These are phyloP conservation scores for Sclerotinia trifoliorum DNA, from an alignment of 2,329 filamentous ascomycete species.

Conservation along the genomic window DNA sequence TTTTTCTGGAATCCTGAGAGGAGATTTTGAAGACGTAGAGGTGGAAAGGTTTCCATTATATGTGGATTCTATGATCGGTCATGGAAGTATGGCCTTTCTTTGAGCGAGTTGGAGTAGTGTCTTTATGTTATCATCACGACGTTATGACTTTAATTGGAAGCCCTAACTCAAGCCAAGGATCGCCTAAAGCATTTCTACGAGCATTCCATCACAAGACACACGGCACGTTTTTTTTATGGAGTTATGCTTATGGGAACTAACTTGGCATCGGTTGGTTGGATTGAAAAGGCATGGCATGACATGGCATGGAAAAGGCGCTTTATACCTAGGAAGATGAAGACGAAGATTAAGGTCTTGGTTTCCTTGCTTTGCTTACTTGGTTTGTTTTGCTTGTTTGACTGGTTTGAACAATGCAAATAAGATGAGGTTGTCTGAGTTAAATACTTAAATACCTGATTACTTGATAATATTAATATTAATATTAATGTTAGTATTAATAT, in stretches of 20 bases:
- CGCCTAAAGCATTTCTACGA: no score
- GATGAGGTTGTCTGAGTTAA: no score
- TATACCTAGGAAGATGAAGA: not conserved
- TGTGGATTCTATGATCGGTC: not conserved
- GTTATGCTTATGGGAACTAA: no score
- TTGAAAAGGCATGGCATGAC: not conserved
- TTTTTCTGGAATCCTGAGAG: constrained; percentile 2
- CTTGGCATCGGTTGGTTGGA: not conserved
- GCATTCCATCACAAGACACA: no score
- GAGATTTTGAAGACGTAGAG: not conserved
- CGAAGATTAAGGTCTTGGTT: not conserved
- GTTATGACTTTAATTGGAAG: not conserved
- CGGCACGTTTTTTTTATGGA: no score
- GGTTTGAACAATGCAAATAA: no score
- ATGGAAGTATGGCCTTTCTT: not conserved
- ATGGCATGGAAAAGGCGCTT: constrained; percentile 10
- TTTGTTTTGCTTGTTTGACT: not conserved
- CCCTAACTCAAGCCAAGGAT: not conserved
- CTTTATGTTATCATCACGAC: not conserved
- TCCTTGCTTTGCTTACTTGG: not conserved
- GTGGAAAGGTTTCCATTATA: not conserved
- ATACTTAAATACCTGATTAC: no score
- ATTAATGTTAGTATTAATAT: no score
- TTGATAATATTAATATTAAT: no score
- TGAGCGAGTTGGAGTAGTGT: not conserved